These are phyloP conservation scores for Lipomyces kockii DNA, from an alignment of 805 yeast genomes.

Conservation along the genomic window DNA sequence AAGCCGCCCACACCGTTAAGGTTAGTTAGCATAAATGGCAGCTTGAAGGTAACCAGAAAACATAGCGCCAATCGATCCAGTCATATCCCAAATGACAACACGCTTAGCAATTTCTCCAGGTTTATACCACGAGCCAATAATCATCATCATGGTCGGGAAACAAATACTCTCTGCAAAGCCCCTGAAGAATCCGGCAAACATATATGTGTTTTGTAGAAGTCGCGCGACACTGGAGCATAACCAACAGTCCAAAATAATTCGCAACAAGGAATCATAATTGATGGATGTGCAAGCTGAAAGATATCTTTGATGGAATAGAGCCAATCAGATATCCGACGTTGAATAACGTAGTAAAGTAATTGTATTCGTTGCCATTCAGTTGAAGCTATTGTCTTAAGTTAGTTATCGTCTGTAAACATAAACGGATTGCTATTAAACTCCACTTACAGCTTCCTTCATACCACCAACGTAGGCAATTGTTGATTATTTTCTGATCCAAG, in stretches of 20 bases:
- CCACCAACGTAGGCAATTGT: conserved; percentile 72
- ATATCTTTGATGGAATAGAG: conserved; percentile 44
- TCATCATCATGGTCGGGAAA: conserved; percentile 53
- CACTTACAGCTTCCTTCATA: conserved; percentile 56
- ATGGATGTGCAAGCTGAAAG: conserved; percentile 42
- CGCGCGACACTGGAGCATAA: conserved; percentile 29
- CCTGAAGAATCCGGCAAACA: conserved; percentile 28
- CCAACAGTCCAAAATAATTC: conserved; percentile 35
- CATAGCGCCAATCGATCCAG: conserved; percentile 65
- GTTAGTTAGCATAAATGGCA: conserved; percentile 50
- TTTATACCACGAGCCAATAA: conserved; percentile 48
- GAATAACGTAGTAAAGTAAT: conserved; percentile 59
- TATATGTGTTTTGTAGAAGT: background rate
- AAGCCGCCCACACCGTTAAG: conserved; percentile 53
- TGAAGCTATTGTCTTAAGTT: conserved; percentile 50
- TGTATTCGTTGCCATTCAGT: conserved; percentile 64
- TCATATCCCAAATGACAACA: conserved; percentile 57
- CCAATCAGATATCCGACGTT: conserved; percentile 59
- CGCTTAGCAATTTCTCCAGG: conserved; percentile 51
- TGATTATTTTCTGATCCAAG: conserved; percentile 62
- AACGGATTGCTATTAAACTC: conserved; percentile 37
- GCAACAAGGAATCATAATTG: conserved; percentile 41
- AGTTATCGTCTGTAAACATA: background rate
- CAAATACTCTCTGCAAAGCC: conserved; percentile 58
- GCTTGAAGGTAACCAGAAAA: conserved; percentile 53